A percentile compares a stretch with the other conserved stretches of the same genome.
These are phyloP conservation scores for Lichenothelia convexa DNA, from an alignment of 495 filamentous ascomycete genomes.

Conservation along the genomic window DNA sequence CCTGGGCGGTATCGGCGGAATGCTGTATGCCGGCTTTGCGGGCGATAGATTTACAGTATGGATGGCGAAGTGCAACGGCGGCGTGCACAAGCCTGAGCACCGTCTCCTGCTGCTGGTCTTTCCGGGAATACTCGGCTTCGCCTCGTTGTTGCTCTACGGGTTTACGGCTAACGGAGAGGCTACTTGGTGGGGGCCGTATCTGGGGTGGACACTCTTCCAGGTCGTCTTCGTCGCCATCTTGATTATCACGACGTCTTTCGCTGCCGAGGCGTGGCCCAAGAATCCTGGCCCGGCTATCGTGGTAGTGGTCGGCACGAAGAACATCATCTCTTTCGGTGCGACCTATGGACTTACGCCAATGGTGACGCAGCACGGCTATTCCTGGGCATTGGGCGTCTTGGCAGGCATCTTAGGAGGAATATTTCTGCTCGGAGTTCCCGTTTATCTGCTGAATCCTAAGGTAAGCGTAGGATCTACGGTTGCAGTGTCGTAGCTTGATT, in stretches of 20 bases:
- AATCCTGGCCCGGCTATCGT: slow-evolving; percentile 25
- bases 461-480: too few relatives aligned
- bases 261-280: slow-evolving; percentile 23
- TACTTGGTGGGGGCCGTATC: slow-evolving; percentile 22
- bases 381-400: too few relatives aligned
- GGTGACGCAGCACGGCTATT: too few relatives aligned
- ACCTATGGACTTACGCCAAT: too few relatives aligned
- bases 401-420: too few relatives aligned
- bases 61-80: too few relatives aligned
- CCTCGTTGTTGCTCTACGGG: slow-evolving; percentile 20
- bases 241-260: slow-evolving; percentile 21
- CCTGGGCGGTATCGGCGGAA: slow-evolving; percentile 21
- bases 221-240: slow-evolving; percentile 21
- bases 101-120: slow-evolving; percentile 20
- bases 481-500: too few relatives aligned
- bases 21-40: too few relatives aligned
- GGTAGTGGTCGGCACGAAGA: slow-evolving; percentile 24
- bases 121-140: slow-evolving; percentile 17
- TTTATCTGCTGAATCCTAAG: too few relatives aligned
- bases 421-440: too few relatives aligned
- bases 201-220: slow-evolving; percentile 25
- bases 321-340: slow-evolving; percentile 22
- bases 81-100: slow-evolving; percentile 23
- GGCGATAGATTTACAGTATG: too few relatives aligned
- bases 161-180: slow-evolving; percentile 20